Percentiles rank a stretch among this genome's conserved stretches.
Evolutionary conservation across 1,284 basidiomycete species (phyloP).

Genomic region (Meripilus lineatus): DNA sequence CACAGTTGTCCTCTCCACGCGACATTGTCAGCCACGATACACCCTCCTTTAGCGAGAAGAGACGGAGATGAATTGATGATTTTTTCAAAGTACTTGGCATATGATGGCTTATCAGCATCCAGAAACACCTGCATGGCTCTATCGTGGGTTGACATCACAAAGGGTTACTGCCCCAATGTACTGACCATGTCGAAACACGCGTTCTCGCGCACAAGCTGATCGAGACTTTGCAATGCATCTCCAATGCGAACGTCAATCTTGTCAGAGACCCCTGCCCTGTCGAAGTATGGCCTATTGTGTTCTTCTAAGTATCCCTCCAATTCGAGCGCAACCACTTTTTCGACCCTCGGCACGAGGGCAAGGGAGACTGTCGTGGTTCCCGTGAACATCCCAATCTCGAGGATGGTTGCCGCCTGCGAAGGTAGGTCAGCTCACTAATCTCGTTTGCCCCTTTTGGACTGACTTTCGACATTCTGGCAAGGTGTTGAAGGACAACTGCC

Average conservation of each 20-base stretch:
- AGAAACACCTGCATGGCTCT: slow-evolving; percentile 16
- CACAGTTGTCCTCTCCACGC: slow-evolving; percentile 14
- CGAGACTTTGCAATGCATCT: slow-evolving; percentile 12
- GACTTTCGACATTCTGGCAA: slow-evolving; percentile 13
- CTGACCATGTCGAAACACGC: slow-evolving; percentile 16
- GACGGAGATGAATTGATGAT: slow-evolving; percentile 4
- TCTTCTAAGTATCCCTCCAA: slow-evolving; percentile 13
- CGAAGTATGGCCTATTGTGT: slow-evolving; percentile 12
- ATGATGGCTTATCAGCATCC: slow-evolving; percentile 15
- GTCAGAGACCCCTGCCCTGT: slow-evolving; percentile 11
- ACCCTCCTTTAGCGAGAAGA: slow-evolving; percentile 11
- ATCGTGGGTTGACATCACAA: slow-evolving; percentile 14
- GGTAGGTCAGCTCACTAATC: background rate
- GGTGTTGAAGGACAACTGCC: slow-evolving; percentile 14
- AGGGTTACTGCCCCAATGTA: slow-evolving; percentile 11
- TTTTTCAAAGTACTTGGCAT: slow-evolving; percentile 11
- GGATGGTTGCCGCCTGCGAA: slow-evolving; percentile 10
- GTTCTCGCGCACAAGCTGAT: slow-evolving; percentile 8
- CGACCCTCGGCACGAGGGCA: slow-evolving; percentile 12
- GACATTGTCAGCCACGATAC: slow-evolving; percentile 15
- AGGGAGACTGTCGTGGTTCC: slow-evolving; percentile 16
- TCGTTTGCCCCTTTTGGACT: background rate
- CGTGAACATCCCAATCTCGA: slow-evolving; percentile 18
- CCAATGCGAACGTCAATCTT: slow-evolving; percentile 16
- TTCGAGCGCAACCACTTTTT: slow-evolving; percentile 12